Evolutionary conservation across 2,329 filamentous ascomycete genomes (phyloP), one percentile per base, ranked within the genome.

Genomic region (Colletotrichum spinosum): DNA sequence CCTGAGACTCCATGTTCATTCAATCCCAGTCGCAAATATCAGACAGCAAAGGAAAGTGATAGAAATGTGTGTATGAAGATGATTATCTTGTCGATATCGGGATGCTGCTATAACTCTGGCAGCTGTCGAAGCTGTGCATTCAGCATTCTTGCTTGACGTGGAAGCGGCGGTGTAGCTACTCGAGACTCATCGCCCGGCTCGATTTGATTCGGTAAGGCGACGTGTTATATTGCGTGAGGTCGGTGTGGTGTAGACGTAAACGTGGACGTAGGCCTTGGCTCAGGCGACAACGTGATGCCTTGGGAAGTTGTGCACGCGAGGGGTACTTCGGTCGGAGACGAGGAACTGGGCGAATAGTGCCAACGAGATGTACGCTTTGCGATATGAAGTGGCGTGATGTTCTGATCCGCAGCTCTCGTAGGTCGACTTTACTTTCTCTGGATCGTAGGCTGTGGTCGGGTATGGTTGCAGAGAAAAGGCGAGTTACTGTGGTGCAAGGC

Each of bases 1-100:
- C 81, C 80, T 83, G 81, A 76, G 78, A 80, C 74, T 83, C 81
- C 81, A 83, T 83, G 68, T 73, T 81, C 69, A 70, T 69, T 63
- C 68, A 39, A 42, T 58, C 57, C 55, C 46, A 67, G 49, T 52
- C 48, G 25, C 25, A 25, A 25, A 25, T 25, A 25, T 25, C 25
- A 25, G 25, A 25, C 25, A 55, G 53, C 55, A 34, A 9, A 17
- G n/a, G 39, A 44, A 25, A 12, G 39, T 49, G 48, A 46, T n/a
- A 38, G 25, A 48, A 53, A 44, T 35, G 49, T 33, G 60, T 51
- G 67, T 52, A 17, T 58, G 49, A 8, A 8, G 13, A 44, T 17
- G 37, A 48, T 35, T 54, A 46, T 34, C 50, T 58, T 65, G 35
- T 55, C 66, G 67, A 63, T 45, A 68, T 71, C 65, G 58, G 71